phyloP scores from a whole-genome alignment of 345 rosid species.

The Ailanthus altissimus region DNA sequence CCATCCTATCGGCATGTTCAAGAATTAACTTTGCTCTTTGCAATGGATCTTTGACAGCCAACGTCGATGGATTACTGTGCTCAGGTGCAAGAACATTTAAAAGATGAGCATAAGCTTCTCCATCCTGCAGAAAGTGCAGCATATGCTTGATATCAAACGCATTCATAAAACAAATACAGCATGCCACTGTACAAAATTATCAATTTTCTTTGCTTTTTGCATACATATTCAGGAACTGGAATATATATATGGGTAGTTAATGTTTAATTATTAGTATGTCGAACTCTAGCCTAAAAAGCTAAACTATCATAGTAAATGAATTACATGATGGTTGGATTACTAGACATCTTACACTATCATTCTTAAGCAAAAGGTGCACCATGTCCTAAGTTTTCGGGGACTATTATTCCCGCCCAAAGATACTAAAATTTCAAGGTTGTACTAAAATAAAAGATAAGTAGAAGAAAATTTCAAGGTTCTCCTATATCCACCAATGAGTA shows the following conservation, averaged over 20 bases:
- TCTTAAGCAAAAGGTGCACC: not conserved
- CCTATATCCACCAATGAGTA: not conserved
- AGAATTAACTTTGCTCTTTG: conserved; percentile 84
- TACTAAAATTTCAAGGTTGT: not conserved
- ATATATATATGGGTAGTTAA: not conserved
- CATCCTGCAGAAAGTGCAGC: conserved; percentile 65
- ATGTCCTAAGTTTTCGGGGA: not conserved
- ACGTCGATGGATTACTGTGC: conserved; percentile 62
- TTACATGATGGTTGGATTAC: not conserved
- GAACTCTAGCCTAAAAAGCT: not conserved
- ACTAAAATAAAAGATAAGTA: not conserved
- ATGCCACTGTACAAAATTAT: not conserved
- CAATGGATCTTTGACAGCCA: conserved; percentile 52
- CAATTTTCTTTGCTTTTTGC: conserved; percentile 6
- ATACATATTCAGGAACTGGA: not conserved
- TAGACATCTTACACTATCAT: not conserved
- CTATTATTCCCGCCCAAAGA: not conserved
- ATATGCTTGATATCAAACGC: conserved; percentile 18
- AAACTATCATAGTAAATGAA: not conserved
- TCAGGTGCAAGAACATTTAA: conserved; percentile 93
- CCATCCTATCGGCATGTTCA: conserved; percentile 98
- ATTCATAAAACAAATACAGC: not conserved
- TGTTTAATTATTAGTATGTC: not conserved
- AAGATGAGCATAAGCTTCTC: conserved; percentile 93
- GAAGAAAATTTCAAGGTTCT: not conserved